A percentile compares a stretch with the other conserved stretches of the same genome.
Conservation (phyloP, 2,329 filamentous ascomycete species). For the Colletotrichum gloeosporioides region DNA sequence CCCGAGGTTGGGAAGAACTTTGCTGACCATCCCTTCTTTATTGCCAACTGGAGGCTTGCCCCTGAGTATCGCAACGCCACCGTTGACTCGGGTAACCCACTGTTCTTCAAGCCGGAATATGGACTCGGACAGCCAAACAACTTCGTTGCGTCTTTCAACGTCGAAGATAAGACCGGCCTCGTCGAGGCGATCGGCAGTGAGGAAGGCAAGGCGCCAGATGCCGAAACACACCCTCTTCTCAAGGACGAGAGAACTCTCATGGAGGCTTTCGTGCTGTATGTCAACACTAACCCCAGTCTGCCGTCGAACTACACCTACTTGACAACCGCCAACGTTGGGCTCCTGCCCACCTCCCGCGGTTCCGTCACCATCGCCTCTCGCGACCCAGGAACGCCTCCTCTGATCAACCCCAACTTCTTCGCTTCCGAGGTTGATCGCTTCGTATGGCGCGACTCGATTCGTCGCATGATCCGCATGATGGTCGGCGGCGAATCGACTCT, state of each 20-base stretch:
- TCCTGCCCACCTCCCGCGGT: conserved; percentile 32
- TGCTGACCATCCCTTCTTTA: conserved; percentile 52
- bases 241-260: conserved; percentile 27
- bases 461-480: conserved; percentile 27
- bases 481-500: conserved; percentile 19
- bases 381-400: conserved; percentile 21
- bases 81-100: conserved; percentile 36
- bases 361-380: conserved; percentile 26
- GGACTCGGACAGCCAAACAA: conserved; percentile 39
- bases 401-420: conserved; percentile 35
- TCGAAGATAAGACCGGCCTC: conserved; percentile 32
- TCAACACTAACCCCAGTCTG: conserved; percentile 11
- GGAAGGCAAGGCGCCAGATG: conserved; percentile 34
- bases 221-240: conserved; percentile 37
- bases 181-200: conserved; percentile 36
- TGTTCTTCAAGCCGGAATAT: conserved; percentile 41
- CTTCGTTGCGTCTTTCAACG: conserved; percentile 36
- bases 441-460: conserved; percentile 30
- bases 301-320: conserved; percentile 25
- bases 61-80: conserved; percentile 34
- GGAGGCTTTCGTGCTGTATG: conserved; percentile 28
- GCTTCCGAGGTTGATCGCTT: conserved; percentile 35
- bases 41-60: conserved; percentile 33
- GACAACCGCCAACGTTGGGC: conserved; percentile 22
- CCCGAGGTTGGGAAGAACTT: conserved; percentile 57